These are phyloP conservation scores for Neurospora tetrasperma DNA, from an alignment of 495 filamentous ascomycete genomes.

Conservation along the genomic window DNA sequence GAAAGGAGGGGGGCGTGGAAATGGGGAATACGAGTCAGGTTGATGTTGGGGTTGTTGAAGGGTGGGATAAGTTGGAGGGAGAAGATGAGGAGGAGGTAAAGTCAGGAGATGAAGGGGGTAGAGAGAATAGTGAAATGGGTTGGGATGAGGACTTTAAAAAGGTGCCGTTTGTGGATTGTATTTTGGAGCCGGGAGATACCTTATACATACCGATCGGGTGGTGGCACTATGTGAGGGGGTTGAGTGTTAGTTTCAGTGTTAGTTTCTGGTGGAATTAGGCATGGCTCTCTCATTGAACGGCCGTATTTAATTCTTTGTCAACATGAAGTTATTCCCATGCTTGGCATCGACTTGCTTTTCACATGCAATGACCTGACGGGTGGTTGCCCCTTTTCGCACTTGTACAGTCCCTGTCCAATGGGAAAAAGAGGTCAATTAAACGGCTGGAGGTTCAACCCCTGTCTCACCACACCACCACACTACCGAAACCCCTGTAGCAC, in stretches of 20 bases:
- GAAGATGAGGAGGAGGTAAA: background rate
- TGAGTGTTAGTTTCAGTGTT: slow-evolving; percentile 85
- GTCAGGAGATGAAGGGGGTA: slow-evolving; percentile 4
- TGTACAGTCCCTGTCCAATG: background rate
- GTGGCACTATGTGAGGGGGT: slow-evolving; percentile 94
- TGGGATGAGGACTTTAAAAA: slow-evolving; percentile 45
- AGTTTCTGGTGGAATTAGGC: slow-evolving; percentile 86
- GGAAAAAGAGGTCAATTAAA: background rate
- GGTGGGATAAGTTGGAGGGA: slow-evolving; percentile 31
- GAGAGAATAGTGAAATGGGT: slow-evolving; percentile 45
- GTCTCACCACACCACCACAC: background rate
- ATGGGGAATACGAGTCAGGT: slow-evolving; percentile 85
- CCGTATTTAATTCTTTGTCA: no score
- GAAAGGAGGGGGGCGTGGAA: slow-evolving; percentile 62
- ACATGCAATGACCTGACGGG: no score
- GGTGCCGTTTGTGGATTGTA: slow-evolving; percentile 64
- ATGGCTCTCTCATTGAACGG: no score
- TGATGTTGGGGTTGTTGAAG: slow-evolving; percentile 55
- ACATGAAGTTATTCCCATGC: no score
- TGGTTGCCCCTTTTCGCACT: background rate
- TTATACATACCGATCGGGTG: slow-evolving; percentile 90
- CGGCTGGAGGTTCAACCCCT: background rate
- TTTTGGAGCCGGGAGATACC: slow-evolving; percentile 71
- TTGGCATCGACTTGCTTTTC: no score
- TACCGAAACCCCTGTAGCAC: background rate